Conservation (phyloP, 2,329 filamentous ascomycete genomes). For the Nannizziopsis arthrosporioides region DNA sequence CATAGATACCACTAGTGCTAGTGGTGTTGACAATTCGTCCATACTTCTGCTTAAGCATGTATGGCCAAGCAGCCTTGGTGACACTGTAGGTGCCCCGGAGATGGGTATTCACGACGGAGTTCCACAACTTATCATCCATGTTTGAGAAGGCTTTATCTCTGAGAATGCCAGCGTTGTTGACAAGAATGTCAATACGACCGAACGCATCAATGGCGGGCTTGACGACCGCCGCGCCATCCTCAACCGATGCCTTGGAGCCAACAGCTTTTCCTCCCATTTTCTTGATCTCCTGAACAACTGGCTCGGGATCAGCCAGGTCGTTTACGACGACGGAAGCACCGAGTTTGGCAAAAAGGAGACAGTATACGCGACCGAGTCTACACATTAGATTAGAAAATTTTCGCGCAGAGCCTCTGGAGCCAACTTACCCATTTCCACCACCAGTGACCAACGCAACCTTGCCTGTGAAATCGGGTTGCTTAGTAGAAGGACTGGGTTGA, state of each 20-base stretch:
- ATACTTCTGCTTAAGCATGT: constrained; percentile 97
- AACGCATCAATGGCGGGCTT: constrained; percentile 89
- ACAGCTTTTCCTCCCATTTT: constrained; percentile 79
- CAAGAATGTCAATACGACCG: constrained; percentile 82
- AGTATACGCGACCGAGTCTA: constrained; percentile 81
- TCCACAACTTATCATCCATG: constrained; percentile 92
- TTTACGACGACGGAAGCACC: constrained; percentile 86
- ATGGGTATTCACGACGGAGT: constrained; percentile 84
- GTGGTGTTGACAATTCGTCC: constrained; percentile 95
- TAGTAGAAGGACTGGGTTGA: constrained; percentile 56
- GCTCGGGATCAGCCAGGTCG: constrained; percentile 84
- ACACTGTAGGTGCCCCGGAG: constrained; percentile 91
- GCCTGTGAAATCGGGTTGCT: constrained; percentile 68
- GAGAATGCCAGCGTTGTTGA: constrained; percentile 98
- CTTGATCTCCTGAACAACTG: constrained; percentile 84
- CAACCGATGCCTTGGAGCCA: constrained; percentile 84
- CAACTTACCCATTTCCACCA: constrained; percentile 60
- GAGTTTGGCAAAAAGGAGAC: constrained; percentile 71
- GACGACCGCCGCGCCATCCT: constrained; percentile 82
- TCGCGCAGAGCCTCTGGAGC: constrained; percentile 4
- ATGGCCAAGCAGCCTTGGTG: constrained; percentile 94
- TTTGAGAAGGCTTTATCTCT: constrained; percentile 96
- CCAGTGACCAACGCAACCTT: constrained; percentile 81
- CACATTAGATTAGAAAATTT: constrained; percentile 17
- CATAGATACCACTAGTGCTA: constrained; percentile 93